Conservation (phyloP, 1,284 basidiomycete genomes). For the Sanghuangporus sanghuang region DNA sequence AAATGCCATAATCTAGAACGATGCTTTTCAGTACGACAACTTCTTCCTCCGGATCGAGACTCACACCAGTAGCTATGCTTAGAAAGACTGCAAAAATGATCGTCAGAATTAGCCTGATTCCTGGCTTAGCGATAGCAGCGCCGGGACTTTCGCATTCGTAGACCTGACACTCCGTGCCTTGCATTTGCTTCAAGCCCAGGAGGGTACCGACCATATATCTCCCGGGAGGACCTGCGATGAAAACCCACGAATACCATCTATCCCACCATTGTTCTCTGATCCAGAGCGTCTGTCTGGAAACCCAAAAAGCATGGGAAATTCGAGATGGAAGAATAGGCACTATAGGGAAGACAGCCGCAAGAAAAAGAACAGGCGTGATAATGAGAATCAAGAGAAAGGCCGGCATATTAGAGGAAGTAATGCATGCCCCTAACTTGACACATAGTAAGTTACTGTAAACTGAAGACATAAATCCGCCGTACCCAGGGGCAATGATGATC, state of each 20-base stretch:
- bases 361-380: constrained; percentile 31
- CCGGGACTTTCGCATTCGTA: constrained; percentile 13
- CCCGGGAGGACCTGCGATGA: constrained; percentile 43
- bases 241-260: constrained; percentile 43
- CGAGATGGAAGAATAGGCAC: constrained; percentile 28
- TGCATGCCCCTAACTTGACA: constrained; percentile 43
- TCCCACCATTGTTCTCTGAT: constrained; percentile 41
- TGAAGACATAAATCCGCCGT: constrained; percentile 14
- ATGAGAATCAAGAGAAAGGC: constrained; percentile 36
- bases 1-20: constrained; percentile 25
- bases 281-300: constrained; percentile 34
- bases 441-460: neutral
- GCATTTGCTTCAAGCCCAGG: constrained; percentile 36
- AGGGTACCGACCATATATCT: constrained; percentile 39
- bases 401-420: constrained; percentile 38
- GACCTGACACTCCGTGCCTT: constrained; percentile 16
- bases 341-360: constrained; percentile 32
- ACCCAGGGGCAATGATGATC: constrained; percentile 59
- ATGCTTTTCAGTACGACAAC: neutral
- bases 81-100: constrained; percentile 29
- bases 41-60: constrained; percentile 14
- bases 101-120: constrained; percentile 31
- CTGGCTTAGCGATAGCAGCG: constrained; percentile 35
- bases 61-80: constrained; percentile 36
- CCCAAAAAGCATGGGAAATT: constrained; percentile 28